Percentiles rank a stretch among this genome's conserved stretches.
phyloP scores from a whole-genome alignment of 163 green algal genomes.

The Scenedesmus sp. region DNA sequence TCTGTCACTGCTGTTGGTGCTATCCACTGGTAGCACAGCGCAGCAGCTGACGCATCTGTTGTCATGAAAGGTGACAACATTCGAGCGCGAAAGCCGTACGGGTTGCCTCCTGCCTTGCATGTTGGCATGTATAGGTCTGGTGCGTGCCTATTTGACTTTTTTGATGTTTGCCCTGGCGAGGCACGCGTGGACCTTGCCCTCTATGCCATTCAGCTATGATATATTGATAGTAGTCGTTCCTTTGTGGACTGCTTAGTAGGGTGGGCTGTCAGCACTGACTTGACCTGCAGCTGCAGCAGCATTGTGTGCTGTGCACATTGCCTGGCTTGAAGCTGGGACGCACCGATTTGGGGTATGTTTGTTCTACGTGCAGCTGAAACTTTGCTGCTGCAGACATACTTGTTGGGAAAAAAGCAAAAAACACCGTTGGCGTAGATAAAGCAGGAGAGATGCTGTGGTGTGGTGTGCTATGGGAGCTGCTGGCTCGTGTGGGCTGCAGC shows the following conservation, averaged over 20 bases:
- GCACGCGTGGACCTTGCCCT: not conserved
- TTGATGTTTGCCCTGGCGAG: not conserved
- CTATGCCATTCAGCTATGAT: not conserved
- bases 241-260: not conserved
- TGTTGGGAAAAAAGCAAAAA: not conserved
- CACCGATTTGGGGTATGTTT: slow-evolving; percentile 6
- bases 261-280: not conserved
- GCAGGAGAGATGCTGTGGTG: not conserved
- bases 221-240: not conserved
- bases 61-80: not conserved
- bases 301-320: not conserved
- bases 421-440: not conserved
- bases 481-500: not conserved
- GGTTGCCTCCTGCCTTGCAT: not conserved
- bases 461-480: not conserved
- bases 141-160: not conserved
- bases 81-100: not conserved
- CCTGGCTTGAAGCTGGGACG: not conserved
- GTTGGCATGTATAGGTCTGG: not conserved
- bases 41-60: not conserved
- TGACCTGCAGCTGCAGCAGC: not conserved
- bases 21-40: not conserved
- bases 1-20: not conserved
- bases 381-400: slow-evolving; percentile 4
- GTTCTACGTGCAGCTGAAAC: not conserved